Evolutionary conservation across 257 asterid genomes (phyloP), one percentile per base, ranked within the genome.

Genomic region (Lithospermum erythrorhizon): DNA sequence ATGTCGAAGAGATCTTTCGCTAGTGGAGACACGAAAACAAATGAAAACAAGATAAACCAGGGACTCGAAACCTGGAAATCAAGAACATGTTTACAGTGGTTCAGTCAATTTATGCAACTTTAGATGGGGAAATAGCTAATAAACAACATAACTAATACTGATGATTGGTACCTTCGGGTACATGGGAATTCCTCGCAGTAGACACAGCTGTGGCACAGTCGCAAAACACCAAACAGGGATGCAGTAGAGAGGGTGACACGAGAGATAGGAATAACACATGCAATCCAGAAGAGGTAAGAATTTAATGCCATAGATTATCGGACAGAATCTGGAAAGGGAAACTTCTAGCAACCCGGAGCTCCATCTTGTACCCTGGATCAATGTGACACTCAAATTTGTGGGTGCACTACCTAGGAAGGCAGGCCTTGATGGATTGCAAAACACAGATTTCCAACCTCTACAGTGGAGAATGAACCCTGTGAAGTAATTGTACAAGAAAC

Each of bases 1-100:
- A 83, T 83, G 63, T 88, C 94, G 59, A 81, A 79, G n/a, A 80
- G 53, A 52, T 80, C 75, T 57, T 83, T 83, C 37, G 69, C 59
- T 15, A 74, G 81, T 4, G 87, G 70, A 10, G 87, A 79, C n/a
- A 76, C 10, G 69, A 82, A 88, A 5, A 79, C 48, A 35, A 75
- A 65, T 0, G 69, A 65, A 55, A 81, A 83, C 20, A 70, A 78
- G 0, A 25, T 21, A 47, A 88, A 83, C 76, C 68, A 78, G 13
- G 83, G 76, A 65, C 73, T 80, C 2, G 82, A 72, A 8, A 76
- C 88, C 96, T 85, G 75, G 47, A 37, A 35, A 53, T 32, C 8
- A 32, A 32, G 1, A 32, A 32, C 3, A 27, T 27, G 30, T 27
- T 27, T 27, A 27, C 6, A 27, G 30, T 27, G 3, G 30, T 27